phyloP scores from a whole-genome alignment of 345 rosid species.

The Carallia brachiata region DNA sequence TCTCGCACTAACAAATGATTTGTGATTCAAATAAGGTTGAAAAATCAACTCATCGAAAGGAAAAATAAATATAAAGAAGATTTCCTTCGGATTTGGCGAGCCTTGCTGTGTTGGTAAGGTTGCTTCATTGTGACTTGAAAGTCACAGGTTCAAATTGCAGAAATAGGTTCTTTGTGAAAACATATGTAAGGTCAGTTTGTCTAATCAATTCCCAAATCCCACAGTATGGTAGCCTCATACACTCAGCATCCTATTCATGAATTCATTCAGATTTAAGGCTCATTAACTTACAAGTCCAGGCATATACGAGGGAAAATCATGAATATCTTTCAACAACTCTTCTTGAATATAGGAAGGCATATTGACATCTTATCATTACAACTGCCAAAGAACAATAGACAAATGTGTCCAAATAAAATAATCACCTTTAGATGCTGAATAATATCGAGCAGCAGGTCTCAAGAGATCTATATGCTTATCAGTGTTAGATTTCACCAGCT shows the following conservation, averaged over 20 bases:
- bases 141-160: no score
- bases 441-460: slow-evolving; percentile 63
- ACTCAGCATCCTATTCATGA: no score
- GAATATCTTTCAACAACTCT: background rate
- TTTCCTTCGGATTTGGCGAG: no score
- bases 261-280: background rate
- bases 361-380: no score
- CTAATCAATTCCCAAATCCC: no score
- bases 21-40: background rate
- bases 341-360: no score
- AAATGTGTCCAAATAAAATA: background rate
- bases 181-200: no score
- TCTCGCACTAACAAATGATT: background rate
- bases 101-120: no score
- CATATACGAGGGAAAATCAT: no score
- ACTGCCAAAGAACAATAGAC: background rate
- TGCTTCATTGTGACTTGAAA: no score
- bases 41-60: background rate
- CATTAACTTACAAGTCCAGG: background rate
- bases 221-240: no score
- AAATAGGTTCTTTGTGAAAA: no score
- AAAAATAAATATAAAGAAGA: background rate
- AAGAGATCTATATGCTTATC: slow-evolving; percentile 69
- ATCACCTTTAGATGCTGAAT: slow-evolving; percentile 54
- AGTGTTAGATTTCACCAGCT: slow-evolving; percentile 49